phyloP scores from a whole-genome alignment of 2,329 filamentous ascomycete genomes.

The Colletotrichum liriopes region DNA sequence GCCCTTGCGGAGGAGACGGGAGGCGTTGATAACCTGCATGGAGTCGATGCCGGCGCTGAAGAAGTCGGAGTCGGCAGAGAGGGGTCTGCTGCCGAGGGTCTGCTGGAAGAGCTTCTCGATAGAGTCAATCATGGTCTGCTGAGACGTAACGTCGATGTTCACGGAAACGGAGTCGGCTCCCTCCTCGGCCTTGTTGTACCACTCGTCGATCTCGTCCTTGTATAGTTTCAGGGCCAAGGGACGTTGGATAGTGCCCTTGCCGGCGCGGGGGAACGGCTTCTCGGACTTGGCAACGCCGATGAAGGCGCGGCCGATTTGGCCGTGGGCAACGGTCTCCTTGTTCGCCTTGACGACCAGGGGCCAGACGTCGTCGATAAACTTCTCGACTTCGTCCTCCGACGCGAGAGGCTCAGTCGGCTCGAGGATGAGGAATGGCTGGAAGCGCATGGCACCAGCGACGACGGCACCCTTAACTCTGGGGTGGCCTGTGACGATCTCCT shows the following conservation, averaged over 20 bases:
- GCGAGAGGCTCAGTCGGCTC: slow-evolving; percentile 58
- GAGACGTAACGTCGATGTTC: slow-evolving; percentile 54
- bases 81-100: slow-evolving; percentile 34
- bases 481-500: slow-evolving; percentile 57
- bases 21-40: slow-evolving; percentile 55
- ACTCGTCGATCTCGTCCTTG: slow-evolving; percentile 57
- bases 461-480: slow-evolving; percentile 58
- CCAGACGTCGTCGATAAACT: slow-evolving; percentile 62
- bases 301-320: slow-evolving; percentile 59
- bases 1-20: slow-evolving; percentile 53
- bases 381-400: slow-evolving; percentile 42
- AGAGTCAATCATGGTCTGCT: slow-evolving; percentile 46
- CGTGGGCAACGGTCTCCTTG: slow-evolving; percentile 56
- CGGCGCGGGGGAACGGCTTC: slow-evolving; percentile 61
- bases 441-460: slow-evolving; percentile 61
- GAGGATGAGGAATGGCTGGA: slow-evolving; percentile 64
- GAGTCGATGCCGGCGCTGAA: slow-evolving; percentile 59
- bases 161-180: slow-evolving; percentile 58
- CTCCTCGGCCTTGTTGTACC: slow-evolving; percentile 58
- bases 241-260: slow-evolving; percentile 64
- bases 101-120: slow-evolving; percentile 46
- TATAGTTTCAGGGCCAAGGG: slow-evolving; percentile 58
- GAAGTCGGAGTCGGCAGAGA: slow-evolving; percentile 53
- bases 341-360: slow-evolving; percentile 61
- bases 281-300: slow-evolving; percentile 56